phyloP scores from a whole-genome alignment of 2,329 filamentous ascomycete genomes.

The Cladosporium sp. region DNA sequence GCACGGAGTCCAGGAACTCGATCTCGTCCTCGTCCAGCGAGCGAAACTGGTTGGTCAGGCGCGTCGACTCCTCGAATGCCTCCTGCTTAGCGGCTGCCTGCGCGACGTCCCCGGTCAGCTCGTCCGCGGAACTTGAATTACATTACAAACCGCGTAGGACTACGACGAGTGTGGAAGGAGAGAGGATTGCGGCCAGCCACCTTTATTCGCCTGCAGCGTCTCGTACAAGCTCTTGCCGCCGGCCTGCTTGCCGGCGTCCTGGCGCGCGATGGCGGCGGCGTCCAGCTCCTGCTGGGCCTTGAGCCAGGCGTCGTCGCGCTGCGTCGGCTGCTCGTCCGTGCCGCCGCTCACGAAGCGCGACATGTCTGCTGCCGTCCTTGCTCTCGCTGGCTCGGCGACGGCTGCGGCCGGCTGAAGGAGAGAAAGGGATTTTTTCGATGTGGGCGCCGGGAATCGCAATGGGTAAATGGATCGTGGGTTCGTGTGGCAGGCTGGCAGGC shows the following conservation, averaged over 20 bases:
- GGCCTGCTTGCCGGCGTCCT: constrained; percentile 43
- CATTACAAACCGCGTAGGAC: not conserved
- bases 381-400: no score
- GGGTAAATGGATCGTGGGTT: not conserved
- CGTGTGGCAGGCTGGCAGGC: not conserved
- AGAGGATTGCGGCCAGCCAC: constrained; percentile 34
- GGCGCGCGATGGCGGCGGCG: constrained; percentile 50
- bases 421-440: no score
- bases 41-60: constrained; percentile 70
- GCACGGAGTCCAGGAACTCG: constrained; percentile 60
- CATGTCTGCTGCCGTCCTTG: constrained; percentile 24
- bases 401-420: no score
- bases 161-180: not conserved
- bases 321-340: constrained; percentile 38
- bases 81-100: constrained; percentile 68
- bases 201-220: constrained; percentile 75
- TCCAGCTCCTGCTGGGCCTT: constrained; percentile 60
- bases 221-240: constrained; percentile 64
- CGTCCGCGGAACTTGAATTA: not conserved
- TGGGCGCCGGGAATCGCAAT: no score
- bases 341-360: constrained; percentile 50
- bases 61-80: constrained; percentile 67
- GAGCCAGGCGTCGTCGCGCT: constrained; percentile 56
- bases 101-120: constrained; percentile 19
- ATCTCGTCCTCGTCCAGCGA: constrained; percentile 73